Percentiles rank a stretch among this genome's conserved stretches.
phyloP scores from a whole-genome alignment of 495 filamentous ascomycete genomes.

The Pseudotulostoma volvatum region DNA sequence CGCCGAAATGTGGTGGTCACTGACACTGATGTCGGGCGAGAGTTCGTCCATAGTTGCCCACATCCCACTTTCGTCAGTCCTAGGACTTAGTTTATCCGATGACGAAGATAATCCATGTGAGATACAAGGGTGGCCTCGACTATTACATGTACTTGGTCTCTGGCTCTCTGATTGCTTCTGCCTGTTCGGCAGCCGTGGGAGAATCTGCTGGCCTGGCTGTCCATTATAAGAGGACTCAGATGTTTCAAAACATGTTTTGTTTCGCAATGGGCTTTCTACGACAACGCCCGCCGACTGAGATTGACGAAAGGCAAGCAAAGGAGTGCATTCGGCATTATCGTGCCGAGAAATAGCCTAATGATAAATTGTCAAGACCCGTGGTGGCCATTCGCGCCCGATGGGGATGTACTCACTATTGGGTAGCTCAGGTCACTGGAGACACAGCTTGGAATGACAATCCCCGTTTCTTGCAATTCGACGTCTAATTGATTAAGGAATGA shows the following conservation, averaged over 20 bases:
- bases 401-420: neutral
- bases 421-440: too few relatives aligned
- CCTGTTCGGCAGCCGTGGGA: slow-evolving; percentile 19
- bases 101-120: slow-evolving; percentile 3
- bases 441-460: slow-evolving; percentile 10
- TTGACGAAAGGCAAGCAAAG: slow-evolving; percentile 7
- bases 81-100: slow-evolving; percentile 2
- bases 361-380: slow-evolving; percentile 3
- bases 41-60: slow-evolving; percentile 11
- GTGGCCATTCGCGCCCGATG: neutral
- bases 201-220: too few relatives aligned
- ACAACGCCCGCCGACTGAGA: neutral
- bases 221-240: neutral
- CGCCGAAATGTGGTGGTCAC: slow-evolving; percentile 15
- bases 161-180: slow-evolving; percentile 3
- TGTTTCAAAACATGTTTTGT: neutral
- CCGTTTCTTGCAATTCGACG: slow-evolving; percentile 66
- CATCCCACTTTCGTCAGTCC: slow-evolving; percentile 3
- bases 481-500: slow-evolving; percentile 91
- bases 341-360: slow-evolving; percentile 5
- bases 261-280: slow-evolving; percentile 2
- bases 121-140: neutral
- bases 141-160: neutral
- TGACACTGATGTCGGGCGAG: slow-evolving; percentile 14
- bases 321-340: slow-evolving; percentile 5